These are phyloP conservation scores for Pythium pyrilobum DNA, from an alignment of 352 stramenopile species.

Conservation along the genomic window DNA sequence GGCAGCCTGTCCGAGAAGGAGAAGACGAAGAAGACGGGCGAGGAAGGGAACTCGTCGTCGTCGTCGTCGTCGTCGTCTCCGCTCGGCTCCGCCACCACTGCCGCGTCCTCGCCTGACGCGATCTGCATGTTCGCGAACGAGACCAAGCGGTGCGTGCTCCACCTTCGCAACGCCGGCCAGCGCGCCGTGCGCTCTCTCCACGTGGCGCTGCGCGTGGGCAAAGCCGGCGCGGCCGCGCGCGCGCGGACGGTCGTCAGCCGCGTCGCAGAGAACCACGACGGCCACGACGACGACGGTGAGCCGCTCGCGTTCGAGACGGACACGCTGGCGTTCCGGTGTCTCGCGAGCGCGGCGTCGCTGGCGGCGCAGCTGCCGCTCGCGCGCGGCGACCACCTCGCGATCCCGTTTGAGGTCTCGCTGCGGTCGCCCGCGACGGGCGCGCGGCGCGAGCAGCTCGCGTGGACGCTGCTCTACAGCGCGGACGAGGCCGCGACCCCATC, in stretches of 20 bases:
- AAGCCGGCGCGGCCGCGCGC: neutral
- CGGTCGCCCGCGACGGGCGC: neutral
- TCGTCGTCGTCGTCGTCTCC: neutral
- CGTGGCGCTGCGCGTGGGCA: constrained; percentile 5
- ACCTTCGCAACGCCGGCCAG: constrained; percentile 45
- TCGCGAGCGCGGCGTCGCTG: neutral
- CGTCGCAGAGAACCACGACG: neutral
- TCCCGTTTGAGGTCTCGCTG: constrained; percentile 23
- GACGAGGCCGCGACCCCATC: neutral
- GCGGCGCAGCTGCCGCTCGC: constrained; percentile 10
- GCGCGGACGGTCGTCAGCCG: constrained; percentile 1
- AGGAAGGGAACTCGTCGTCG: neutral
- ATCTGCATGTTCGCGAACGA: constrained; percentile 69
- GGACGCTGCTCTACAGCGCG: constrained; percentile 53
- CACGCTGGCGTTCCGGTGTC: constrained; percentile 7
- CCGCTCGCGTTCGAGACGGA: constrained; percentile 11
- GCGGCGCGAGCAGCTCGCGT: constrained; percentile 33
- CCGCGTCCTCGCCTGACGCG: constrained; percentile 16
- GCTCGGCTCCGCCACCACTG: no score
- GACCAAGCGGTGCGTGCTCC: constrained; percentile 48
- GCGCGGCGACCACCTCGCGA: constrained; percentile 10
- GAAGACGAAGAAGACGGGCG: neutral
- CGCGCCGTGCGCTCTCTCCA: constrained; percentile 33
- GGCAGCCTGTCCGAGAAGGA: constrained; percentile 16
- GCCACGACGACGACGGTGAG: neutral